phyloP scores from a whole-genome alignment of 768 basidiomycete genomes.

The Podaxis sp. region DNA sequence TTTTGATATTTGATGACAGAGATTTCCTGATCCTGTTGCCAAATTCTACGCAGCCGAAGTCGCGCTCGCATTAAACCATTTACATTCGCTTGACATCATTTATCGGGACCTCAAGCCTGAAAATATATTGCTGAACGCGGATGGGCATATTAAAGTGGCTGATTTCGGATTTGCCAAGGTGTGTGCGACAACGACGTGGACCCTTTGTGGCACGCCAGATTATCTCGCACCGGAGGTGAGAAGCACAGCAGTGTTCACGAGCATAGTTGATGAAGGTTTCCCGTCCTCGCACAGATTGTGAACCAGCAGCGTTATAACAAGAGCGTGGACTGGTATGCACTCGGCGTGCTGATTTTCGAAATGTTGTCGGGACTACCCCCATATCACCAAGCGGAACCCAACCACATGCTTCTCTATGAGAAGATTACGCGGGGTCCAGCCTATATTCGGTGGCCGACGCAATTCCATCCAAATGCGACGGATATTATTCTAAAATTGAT shows the following conservation, averaged over 20 bases:
- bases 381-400: conserved; percentile 84
- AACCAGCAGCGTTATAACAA: conserved; percentile 89
- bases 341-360: conserved; percentile 95
- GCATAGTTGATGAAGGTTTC: conserved; percentile 3
- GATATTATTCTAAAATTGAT: conserved; percentile 90
- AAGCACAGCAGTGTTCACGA: neutral
- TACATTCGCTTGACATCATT: conserved; percentile 86
- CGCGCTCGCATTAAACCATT: conserved; percentile 85
- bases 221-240: conserved; percentile 93
- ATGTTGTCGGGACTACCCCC: conserved; percentile 97
- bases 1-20: conserved; percentile 37
- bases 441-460: conserved; percentile 75
- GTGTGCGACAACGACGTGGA: conserved; percentile 88
- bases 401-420: conserved; percentile 88
- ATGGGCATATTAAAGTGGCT: conserved; percentile 95
- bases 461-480: conserved; percentile 71
- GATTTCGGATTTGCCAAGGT: conserved; percentile 96
- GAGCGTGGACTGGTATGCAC: conserved; percentile 97
- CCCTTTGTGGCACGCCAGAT: conserved; percentile 93
- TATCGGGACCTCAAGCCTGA: conserved; percentile 99
- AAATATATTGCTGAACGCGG: conserved; percentile 89
- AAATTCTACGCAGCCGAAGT: conserved; percentile 98
- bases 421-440: conserved; percentile 79
- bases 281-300: conserved; percentile 52
- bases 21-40: conserved; percentile 96